Base-by-base conservation (phyloP, 306 rosid species). In the Acacia confusa region DNA sequence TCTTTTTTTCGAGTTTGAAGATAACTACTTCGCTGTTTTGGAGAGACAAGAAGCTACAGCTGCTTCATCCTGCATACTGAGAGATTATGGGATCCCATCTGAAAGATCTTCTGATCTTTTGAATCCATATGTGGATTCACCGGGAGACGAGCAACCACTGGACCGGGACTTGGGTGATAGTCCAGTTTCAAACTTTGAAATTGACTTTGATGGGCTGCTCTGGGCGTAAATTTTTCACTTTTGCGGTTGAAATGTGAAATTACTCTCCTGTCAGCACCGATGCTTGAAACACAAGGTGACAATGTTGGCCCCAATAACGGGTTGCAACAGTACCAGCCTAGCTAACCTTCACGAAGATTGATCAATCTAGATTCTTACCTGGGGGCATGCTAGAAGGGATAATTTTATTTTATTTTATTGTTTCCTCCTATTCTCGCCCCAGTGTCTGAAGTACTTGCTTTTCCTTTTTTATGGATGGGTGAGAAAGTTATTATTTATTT, bases 1-100 rank as follows among this genome's bases (percentile, higher is more conserved):
- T 85, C 83, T 95, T 28, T 87, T 83, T 79, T 95, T 95, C 25
- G 99, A 95, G 87, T 95, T 93, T 52, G 97, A 95, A 86, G 98
- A 90, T 83, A 89, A 90, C 77, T 95, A 89, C 82, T 78, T 92
- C 50, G 92, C 91, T 74, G 92, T 95, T 73, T 84, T 95, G 81
- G 98, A 92, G 86, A 90, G 93, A 69, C 92, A 92, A 87, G 89
- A 88, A 15, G 86, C 96, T 24, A 28, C 52, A 4, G 84, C 96
- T 81, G 88, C 93, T 77, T 86, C 96, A 0, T 65, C 98, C 74
- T 85, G 90, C 85, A 84, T 93, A 83, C 97, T 93, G 40, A 86
- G 85, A 83, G 97, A 89, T 80, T 91, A 95, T 4, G 97, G 99
- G 22, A 95, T 95, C 84, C 97, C 95, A 30, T 85, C 89, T 1